Evolutionary conservation across 495 filamentous ascomycete genomes (phyloP).

Genomic region (Thozetella sp.): DNA sequence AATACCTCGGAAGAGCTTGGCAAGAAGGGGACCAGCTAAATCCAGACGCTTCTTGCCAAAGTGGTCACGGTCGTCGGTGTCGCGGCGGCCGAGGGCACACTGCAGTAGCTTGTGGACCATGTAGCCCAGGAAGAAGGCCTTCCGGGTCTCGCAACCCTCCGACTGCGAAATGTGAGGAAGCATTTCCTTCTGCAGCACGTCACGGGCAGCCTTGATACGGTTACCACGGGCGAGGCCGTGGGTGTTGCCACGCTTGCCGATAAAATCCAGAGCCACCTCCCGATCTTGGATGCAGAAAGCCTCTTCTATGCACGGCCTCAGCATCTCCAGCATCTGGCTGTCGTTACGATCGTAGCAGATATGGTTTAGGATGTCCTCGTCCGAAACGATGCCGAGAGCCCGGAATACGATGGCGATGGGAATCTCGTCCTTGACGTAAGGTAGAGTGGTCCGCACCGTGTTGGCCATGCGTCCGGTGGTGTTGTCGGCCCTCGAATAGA

Average conservation of each 20-base stretch:
- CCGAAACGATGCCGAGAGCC: constrained; percentile 92
- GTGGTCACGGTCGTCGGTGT: constrained; percentile 96
- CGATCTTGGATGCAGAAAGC: constrained; percentile 94
- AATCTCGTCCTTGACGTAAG: constrained; percentile 91
- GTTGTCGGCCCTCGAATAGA: constrained; percentile 81
- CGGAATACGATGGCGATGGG: constrained; percentile 94
- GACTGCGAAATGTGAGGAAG: constrained; percentile 94
- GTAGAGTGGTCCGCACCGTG: constrained; percentile 84
- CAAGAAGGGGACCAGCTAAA: constrained; percentile 90
- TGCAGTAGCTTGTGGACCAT: constrained; percentile 96
- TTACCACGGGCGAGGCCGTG: constrained; percentile 78
- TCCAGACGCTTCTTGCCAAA: constrained; percentile 99
- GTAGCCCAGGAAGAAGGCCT: constrained; percentile 98
- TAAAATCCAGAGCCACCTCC: constrained; percentile 93
- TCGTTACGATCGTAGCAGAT: constrained; percentile 96
- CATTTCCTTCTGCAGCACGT: constrained; percentile 95
- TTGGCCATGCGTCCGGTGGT: constrained; percentile 78
- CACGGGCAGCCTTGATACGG: constrained; percentile 86
- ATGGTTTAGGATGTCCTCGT: constrained; percentile 97
- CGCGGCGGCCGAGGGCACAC: constrained; percentile 85
- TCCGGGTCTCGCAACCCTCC: constrained; percentile 94
- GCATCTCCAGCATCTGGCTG: constrained; percentile 94
- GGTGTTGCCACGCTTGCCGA: constrained; percentile 80
- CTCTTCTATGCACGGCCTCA: constrained; percentile 96
- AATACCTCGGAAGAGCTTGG: constrained; percentile 86